These are phyloP conservation scores for Leccinum variicolor DNA, from an alignment of 768 basidiomycete species.

Conservation along the genomic window DNA sequence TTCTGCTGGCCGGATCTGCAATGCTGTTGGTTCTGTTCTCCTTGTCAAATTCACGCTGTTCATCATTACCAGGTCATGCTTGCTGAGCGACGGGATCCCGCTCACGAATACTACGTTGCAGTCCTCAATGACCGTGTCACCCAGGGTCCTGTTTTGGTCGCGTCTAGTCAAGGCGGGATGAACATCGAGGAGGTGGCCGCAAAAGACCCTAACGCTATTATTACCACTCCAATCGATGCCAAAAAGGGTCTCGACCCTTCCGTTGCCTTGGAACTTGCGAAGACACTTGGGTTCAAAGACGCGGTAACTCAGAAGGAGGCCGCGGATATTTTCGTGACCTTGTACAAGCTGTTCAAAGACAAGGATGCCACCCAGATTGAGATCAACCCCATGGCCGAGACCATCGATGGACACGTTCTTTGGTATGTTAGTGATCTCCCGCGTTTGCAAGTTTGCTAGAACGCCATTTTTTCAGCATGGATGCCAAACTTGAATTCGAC, in stretches of 20 bases:
- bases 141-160: conserved; percentile 89
- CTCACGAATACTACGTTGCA: conserved; percentile 98
- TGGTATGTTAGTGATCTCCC: conserved; percentile 57
- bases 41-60: conserved; percentile 4
- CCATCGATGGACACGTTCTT: conserved; percentile 86
- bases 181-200: conserved; percentile 99
- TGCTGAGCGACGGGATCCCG: conserved; percentile 88
- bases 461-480: conserved; percentile 66
- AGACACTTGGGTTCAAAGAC: conserved; percentile 84
- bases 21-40: conserved; percentile 61
- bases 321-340: conserved; percentile 88
- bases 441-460: neutral
- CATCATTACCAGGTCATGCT: conserved; percentile 81
- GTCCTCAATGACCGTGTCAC: conserved; percentile 91
- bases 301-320: conserved; percentile 75
- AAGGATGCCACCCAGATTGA: conserved; percentile 99
- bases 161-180: conserved; percentile 96
- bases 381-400: conserved; percentile 96
- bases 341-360: conserved; percentile 97
- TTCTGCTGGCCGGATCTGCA: conserved; percentile 87
- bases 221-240: conserved; percentile 90
- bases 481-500: conserved; percentile 99
- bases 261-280: conserved; percentile 76
- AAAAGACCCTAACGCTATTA: conserved; percentile 91
- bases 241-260: conserved; percentile 72